These are phyloP conservation scores for Secale cereale DNA, from an alignment of 176 grass and related monocot species.

Conservation along the genomic window DNA sequence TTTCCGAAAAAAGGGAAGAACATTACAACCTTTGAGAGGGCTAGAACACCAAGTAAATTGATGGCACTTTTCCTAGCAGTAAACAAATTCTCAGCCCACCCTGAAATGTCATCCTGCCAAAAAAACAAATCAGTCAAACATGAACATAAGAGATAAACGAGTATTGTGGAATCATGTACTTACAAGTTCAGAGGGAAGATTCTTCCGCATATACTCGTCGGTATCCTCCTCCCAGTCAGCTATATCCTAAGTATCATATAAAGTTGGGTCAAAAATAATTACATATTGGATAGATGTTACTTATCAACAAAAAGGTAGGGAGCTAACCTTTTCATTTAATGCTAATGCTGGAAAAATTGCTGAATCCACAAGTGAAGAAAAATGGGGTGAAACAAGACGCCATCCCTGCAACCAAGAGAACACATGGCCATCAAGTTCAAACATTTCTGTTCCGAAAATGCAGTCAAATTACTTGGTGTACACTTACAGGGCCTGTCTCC, in stretches of 20 bases:
- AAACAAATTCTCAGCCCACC: slow-evolving; percentile 92
- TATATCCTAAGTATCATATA: slow-evolving; percentile 63
- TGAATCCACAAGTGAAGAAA: slow-evolving; percentile 74
- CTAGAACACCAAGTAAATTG: slow-evolving; percentile 89
- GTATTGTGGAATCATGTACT: not conserved
- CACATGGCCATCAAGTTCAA: slow-evolving; percentile 26
- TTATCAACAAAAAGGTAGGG: slow-evolving; percentile 18
- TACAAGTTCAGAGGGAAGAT: slow-evolving; percentile 91
- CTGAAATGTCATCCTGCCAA: slow-evolving; percentile 83
- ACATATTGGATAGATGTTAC: slow-evolving; percentile 17
- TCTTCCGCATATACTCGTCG: slow-evolving; percentile 89
- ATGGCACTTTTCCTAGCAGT: slow-evolving; percentile 92
- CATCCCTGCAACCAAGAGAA: slow-evolving; percentile 62
- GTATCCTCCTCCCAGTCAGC: slow-evolving; percentile 82
- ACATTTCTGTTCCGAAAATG: not conserved
- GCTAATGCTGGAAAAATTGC: slow-evolving; percentile 79
- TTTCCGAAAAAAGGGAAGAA: not conserved
- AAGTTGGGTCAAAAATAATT: slow-evolving; percentile 33
- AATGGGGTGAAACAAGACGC: slow-evolving; percentile 89
- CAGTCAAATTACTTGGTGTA: not conserved
- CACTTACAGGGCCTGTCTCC: slow-evolving; percentile 87
- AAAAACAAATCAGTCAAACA: slow-evolving; percentile 22
- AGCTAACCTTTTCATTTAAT: slow-evolving; percentile 75
- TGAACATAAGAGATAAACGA: slow-evolving; percentile 12
- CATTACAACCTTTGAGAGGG: slow-evolving; percentile 73